Percentiles rank a stretch among this genome's conserved stretches.
Evolutionary conservation across 2,329 filamentous ascomycete species (phyloP).

Genomic region (Trichoderma endophyticum): DNA sequence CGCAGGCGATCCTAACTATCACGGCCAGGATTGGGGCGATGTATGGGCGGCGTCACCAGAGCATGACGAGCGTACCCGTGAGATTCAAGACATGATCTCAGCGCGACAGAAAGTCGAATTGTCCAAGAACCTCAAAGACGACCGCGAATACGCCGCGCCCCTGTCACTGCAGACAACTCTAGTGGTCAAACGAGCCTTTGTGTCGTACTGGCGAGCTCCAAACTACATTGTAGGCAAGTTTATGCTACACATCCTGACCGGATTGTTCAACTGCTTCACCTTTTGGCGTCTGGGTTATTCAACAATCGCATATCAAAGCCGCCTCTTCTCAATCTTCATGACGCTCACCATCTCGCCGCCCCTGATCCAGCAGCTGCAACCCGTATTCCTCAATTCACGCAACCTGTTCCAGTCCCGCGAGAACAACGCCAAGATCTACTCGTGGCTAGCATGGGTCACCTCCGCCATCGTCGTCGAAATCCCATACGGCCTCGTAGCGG

Average conservation of each 20-base stretch:
- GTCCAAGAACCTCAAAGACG: constrained; percentile 42
- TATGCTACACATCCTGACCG: constrained; percentile 59
- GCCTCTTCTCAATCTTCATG: constrained; percentile 75
- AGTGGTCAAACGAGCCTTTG: constrained; percentile 56
- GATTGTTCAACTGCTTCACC: constrained; percentile 68
- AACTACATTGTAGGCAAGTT: constrained; percentile 62
- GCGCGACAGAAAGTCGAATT: constrained; percentile 40
- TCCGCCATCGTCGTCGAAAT: constrained; percentile 66
- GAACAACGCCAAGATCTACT: constrained; percentile 75
- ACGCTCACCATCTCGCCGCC: constrained; percentile 71
- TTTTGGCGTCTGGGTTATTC: constrained; percentile 61
- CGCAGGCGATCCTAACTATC: constrained; percentile 59
- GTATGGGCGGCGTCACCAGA: constrained; percentile 56
- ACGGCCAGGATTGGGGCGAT: constrained; percentile 60
- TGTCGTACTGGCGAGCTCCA: constrained; percentile 63
- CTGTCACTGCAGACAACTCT: constrained; percentile 50
- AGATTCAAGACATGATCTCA: constrained; percentile 52
- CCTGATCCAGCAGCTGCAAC: constrained; percentile 74
- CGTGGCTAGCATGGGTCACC: constrained; percentile 67
- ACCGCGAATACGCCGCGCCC: constrained; percentile 62
- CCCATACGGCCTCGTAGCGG: constrained; percentile 65
- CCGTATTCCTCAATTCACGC: constrained; percentile 63
- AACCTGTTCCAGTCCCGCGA: constrained; percentile 70
- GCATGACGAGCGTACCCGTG: constrained; percentile 41
- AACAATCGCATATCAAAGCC: constrained; percentile 63